phyloP scores from a whole-genome alignment of 148 eudicot genomes.

The Camellia japonica region DNA sequence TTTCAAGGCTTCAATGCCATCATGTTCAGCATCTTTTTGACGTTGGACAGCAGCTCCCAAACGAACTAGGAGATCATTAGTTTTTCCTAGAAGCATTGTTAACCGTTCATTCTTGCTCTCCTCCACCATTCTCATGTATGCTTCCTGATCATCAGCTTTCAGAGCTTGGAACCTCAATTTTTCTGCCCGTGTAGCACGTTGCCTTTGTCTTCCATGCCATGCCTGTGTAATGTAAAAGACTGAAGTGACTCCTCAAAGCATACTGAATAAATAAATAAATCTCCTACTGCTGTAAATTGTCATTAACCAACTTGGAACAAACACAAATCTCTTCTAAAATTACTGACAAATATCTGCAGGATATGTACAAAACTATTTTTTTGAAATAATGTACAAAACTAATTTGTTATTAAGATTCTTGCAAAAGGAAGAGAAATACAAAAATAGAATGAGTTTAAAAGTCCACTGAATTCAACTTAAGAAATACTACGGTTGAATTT shows the following conservation, averaged over 20 bases:
- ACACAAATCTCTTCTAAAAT: neutral
- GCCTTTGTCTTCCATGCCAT: constrained; percentile 97
- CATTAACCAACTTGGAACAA: neutral
- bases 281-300: no score
- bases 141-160: constrained; percentile 78
- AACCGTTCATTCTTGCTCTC: constrained; percentile 94
- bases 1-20: constrained; percentile 64
- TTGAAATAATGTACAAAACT: neutral
- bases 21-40: constrained; percentile 86
- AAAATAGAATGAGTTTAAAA: neutral
- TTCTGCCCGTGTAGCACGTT: constrained; percentile 80
- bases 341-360: no score
- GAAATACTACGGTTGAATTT: neutral
- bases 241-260: neutral
- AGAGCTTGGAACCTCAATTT: constrained; percentile 85
- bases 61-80: constrained; percentile 83
- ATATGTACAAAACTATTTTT: neutral
- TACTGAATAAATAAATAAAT: neutral
- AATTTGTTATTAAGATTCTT: neutral
- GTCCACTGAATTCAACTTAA: neutral
- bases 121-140: constrained; percentile 95
- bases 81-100: constrained; percentile 89
- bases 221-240: constrained; percentile 35
- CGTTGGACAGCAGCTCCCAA: constrained; percentile 98
- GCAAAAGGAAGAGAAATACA: neutral